Conservation (phyloP, 768 basidiomycete genomes). For the Galerina sulciceps region DNA sequence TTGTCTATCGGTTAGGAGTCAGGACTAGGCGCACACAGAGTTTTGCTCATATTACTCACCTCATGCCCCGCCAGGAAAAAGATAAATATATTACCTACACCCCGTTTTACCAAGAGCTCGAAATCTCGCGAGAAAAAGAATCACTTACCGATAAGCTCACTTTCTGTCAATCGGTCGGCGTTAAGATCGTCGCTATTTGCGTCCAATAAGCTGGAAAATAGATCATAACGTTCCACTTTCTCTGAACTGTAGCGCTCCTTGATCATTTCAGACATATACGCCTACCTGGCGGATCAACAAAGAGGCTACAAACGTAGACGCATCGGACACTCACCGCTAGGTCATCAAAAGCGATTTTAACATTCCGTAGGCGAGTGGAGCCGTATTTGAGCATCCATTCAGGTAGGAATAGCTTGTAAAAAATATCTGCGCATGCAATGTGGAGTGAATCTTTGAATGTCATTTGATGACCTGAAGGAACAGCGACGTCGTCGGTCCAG, state of each 20-base stretch:
- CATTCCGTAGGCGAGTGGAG: conserved; percentile 21
- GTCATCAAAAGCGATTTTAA: conserved; percentile 43
- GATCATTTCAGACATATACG: conserved; percentile 58
- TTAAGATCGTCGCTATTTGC: conserved; percentile 43
- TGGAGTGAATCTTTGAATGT: conserved; percentile 46
- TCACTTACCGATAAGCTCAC: conserved; percentile 39
- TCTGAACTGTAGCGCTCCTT: conserved; percentile 35
- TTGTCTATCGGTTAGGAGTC: conserved; percentile 29
- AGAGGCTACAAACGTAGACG: neutral
- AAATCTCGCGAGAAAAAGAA: neutral
- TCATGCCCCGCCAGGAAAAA: conserved; percentile 62
- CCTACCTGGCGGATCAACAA: conserved; percentile 10
- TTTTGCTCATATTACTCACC: conserved; percentile 40
- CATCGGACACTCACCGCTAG: conserved; percentile 19
- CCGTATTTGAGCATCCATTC: conserved; percentile 36
- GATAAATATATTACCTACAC: conserved; percentile 44
- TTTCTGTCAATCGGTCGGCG: conserved; percentile 35
- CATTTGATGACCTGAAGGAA: conserved; percentile 46
- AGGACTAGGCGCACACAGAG: conserved; percentile 35
- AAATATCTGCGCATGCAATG: conserved; percentile 35
- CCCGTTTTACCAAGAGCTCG: neutral
- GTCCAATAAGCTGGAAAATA: conserved; percentile 54
- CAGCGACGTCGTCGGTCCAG: conserved; percentile 40
- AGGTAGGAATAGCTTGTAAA: conserved; percentile 38
- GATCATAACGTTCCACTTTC: conserved; percentile 47